These are phyloP conservation scores for Eragrostis curvula DNA, from an alignment of 176 grass and related monocot species.

Conservation along the genomic window DNA sequence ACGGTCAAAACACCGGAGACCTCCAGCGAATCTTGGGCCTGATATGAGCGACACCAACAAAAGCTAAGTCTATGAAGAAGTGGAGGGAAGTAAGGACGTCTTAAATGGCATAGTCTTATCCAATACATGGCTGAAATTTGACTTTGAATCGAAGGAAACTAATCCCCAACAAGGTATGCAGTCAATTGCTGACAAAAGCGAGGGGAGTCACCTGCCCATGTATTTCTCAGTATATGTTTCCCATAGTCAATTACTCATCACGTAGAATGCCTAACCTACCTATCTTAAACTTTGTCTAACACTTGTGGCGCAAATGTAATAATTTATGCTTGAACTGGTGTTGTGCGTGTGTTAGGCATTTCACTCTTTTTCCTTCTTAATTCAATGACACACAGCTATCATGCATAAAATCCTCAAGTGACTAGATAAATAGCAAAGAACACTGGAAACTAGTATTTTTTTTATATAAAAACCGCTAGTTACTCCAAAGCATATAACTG, in stretches of 20 bases:
- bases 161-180: no score
- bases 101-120: neutral
- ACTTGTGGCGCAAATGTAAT: neutral
- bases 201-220: no score
- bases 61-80: constrained; percentile 17
- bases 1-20: constrained; percentile 91
- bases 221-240: neutral
- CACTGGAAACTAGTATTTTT: neutral
- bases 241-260: neutral
- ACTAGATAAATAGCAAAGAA: neutral
- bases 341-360: neutral
- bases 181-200: neutral
- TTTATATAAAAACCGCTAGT: neutral
- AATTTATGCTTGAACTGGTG: neutral
- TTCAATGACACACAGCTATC: neutral
- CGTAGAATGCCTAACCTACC: neutral
- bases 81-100: neutral
- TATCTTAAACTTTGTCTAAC: neutral
- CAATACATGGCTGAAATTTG: neutral
- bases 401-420: neutral
- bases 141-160: neutral
- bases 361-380: neutral
- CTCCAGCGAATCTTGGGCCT: constrained; percentile 88
- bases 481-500: neutral
- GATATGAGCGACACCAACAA: constrained; percentile 36